These are phyloP conservation scores for Fonsecaea pedrosoi DNA, from an alignment of 2,329 filamentous ascomycete genomes.

Conservation along the genomic window DNA sequence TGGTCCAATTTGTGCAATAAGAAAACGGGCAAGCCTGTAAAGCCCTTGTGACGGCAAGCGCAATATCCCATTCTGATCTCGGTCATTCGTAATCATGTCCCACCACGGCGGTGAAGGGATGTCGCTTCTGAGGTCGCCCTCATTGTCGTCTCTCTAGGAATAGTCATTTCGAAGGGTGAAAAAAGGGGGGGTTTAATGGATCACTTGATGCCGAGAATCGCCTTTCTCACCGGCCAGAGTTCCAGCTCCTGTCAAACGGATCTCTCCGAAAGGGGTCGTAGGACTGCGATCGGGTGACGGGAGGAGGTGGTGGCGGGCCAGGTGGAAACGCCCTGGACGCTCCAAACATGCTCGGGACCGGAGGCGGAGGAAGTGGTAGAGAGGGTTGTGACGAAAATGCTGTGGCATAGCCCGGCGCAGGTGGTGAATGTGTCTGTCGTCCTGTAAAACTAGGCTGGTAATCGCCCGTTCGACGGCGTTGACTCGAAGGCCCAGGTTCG, in stretches of 20 bases:
- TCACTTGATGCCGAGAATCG: conserved; percentile 1
- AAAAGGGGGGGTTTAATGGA: conserved; percentile 1
- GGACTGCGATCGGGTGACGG: conserved; percentile 32
- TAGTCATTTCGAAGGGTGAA: conserved; percentile 31
- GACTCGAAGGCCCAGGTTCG: conserved; percentile 33
- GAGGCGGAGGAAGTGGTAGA: conserved; percentile 30
- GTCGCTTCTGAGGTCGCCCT: conserved; percentile 36
- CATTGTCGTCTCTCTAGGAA: conserved; percentile 37
- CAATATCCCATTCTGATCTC: conserved; percentile 29
- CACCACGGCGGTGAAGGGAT: conserved; percentile 23
- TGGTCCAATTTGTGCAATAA: conserved; percentile 24
- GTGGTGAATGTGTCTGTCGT: conserved; percentile 27
- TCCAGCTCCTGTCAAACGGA: conserved; percentile 31
- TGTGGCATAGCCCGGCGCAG: conserved; percentile 21
- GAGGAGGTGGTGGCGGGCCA: conserved; percentile 26
- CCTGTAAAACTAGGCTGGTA: conserved; percentile 36
- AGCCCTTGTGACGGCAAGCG: conserved; percentile 32
- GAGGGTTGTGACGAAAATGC: conserved; percentile 28
- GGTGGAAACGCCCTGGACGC: conserved; percentile 29
- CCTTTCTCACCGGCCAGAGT: conserved; percentile 25
- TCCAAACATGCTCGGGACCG: conserved; percentile 28
- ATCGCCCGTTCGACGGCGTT: conserved; percentile 38
- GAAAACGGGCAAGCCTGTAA: conserved; percentile 6
- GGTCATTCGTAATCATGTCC: conserved; percentile 33
- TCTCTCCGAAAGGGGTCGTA: conserved; percentile 39